Base-by-base conservation (phyloP, 1,284 basidiomycete genomes). In the Fistulina hepatica region DNA sequence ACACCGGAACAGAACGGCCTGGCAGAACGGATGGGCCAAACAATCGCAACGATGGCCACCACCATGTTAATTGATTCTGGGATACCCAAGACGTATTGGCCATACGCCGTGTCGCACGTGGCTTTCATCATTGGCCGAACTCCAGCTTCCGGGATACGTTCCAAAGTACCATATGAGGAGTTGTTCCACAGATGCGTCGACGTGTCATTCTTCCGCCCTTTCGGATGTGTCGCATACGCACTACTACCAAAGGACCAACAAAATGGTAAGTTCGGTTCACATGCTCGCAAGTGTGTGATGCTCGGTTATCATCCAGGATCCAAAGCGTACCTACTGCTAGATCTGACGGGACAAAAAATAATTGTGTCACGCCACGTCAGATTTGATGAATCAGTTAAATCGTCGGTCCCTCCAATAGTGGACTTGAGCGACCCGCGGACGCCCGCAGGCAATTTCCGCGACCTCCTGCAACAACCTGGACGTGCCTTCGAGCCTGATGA, bases 1-100 rank as follows among this genome's bases (percentile, higher is more conserved):
- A 53, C 54, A 6, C 55, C 53, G 11, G 47, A 57, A 31, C 56
- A 59, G 34, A 58, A 59, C 36, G 53, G 55, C 2, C 28, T 54
- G 3, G 54, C 55, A 6, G 52, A 56, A 38, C 34, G 40, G 0
- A 51, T 56, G 34, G 60, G 60, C 36, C 55, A 55, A 33, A 60
- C 47, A 1, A 26, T 61, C 0, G 46, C 46, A 2, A 45, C 44
- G 2, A 33, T 42, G 6, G 48, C 49, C 1, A 46, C 43, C 5
- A 30, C 51, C 0, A 53, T 60, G 45, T 45, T 57, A 0, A 33
- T 47, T 13, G 51, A 53, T 1, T 47, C 48, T 0, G 40, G 43
- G 15, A 43, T 59, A 0, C 43, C 50, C 0, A 48, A 45, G n/a
- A 43, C 32, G 0, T 54, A 51, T 34, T 60, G 56, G 55, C 37